Conservation (phyloP, 805 yeast genomes). For the Ogataea ramenticola region DNA sequence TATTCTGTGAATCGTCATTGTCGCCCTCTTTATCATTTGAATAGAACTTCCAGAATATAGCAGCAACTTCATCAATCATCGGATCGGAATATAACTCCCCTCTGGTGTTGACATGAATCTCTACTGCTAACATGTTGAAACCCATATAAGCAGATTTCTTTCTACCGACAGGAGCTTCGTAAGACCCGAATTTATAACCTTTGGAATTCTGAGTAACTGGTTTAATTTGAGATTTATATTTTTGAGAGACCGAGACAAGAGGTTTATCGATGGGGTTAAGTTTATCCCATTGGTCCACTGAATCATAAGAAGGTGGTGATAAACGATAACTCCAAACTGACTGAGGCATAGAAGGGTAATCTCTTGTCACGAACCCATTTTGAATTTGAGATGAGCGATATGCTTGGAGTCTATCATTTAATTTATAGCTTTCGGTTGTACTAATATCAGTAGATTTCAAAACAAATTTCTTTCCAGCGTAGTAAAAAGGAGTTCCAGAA, state of each 20-base stretch:
- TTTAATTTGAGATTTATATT: conserved; percentile 43
- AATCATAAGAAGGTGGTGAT: not conserved
- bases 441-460: conserved; percentile 29
- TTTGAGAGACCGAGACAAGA: not conserved
- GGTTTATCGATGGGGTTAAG: not conserved
- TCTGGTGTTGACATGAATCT: conserved; percentile 58
- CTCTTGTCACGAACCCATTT: not conserved
- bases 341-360: not conserved
- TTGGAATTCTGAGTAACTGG: conserved; percentile 34
- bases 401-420: not conserved
- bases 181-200: conserved; percentile 31
- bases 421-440: not conserved
- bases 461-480: conserved; percentile 59
- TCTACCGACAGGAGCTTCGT: conserved; percentile 22
- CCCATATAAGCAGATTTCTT: conserved; percentile 32
- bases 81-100: conserved; percentile 59
- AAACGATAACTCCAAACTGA: not conserved
- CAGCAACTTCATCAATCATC: conserved; percentile 42
- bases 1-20: no score
- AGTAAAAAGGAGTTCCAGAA: conserved; percentile 43
- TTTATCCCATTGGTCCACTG: not conserved
- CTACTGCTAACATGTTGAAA: conserved; percentile 56
- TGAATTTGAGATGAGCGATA: not conserved
- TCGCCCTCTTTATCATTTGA: conserved; percentile 31
- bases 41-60: conserved; percentile 60